Percentiles rank a stretch among this genome's conserved stretches.
Evolutionary conservation across 176 grass and related monocot genomes (phyloP).

Genomic region (Bromus sterilis): DNA sequence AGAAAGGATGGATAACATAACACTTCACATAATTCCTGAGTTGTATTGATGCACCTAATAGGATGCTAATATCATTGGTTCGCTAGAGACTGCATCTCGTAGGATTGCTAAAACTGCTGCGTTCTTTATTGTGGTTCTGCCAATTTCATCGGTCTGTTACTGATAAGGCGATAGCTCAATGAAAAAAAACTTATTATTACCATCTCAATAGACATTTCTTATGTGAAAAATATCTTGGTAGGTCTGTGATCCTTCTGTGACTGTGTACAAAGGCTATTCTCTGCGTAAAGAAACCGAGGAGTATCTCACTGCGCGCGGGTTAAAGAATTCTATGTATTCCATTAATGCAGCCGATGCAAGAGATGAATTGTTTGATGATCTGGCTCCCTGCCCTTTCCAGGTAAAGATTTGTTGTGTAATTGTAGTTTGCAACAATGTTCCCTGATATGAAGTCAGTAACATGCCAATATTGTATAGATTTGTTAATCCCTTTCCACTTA

Average conservation of each 20-base stretch:
- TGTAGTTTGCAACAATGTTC: neutral
- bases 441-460: neutral
- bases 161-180: neutral
- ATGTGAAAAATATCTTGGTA: neutral
- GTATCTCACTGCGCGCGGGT: slow-evolving; percentile 39
- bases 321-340: slow-evolving; percentile 56
- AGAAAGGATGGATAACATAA: neutral
- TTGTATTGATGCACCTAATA: neutral
- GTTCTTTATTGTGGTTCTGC: neutral
- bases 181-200: neutral
- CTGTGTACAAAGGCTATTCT: slow-evolving; percentile 66
- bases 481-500: neutral
- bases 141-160: neutral
- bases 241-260: slow-evolving; percentile 62
- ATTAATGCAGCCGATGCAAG: slow-evolving; percentile 53
- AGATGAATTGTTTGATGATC: slow-evolving; percentile 57
- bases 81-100: neutral
- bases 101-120: neutral
- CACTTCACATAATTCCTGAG: neutral
- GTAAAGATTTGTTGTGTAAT: slow-evolving; percentile 11
- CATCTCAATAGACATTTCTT: neutral
- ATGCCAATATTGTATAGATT: neutral
- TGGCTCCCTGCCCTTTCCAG: slow-evolving; percentile 74
- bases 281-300: slow-evolving; percentile 67
- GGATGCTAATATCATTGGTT: neutral